phyloP scores from a whole-genome alignment of 148 eudicot genomes.

The Silene uniflora region DNA sequence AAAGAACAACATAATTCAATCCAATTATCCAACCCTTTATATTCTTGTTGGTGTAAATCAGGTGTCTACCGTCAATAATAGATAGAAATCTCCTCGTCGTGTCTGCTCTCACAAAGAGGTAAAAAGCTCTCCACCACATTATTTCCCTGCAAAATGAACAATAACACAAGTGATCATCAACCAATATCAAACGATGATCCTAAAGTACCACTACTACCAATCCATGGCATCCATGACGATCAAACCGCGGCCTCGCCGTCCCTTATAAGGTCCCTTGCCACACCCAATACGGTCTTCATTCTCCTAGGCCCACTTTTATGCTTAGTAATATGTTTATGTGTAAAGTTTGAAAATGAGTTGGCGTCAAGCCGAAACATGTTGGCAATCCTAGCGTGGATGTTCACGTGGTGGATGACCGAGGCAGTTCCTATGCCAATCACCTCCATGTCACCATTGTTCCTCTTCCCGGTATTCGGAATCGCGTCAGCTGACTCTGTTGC shows the following conservation, averaged over 20 bases:
- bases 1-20: background rate
- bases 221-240: constrained; percentile 12
- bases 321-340: constrained; percentile 40
- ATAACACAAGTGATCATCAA: background rate
- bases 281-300: constrained; percentile 49
- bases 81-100: no score
- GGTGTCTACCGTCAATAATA: no score
- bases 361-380: constrained; percentile 58
- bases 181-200: constrained; percentile 21
- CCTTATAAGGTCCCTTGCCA: constrained; percentile 42
- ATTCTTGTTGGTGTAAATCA: background rate
- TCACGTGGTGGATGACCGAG: constrained; percentile 90
- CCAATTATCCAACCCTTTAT: no score
- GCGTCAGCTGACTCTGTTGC: constrained; percentile 68
- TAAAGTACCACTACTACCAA: constrained; percentile 56
- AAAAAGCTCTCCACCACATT: no score
- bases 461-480: constrained; percentile 81
- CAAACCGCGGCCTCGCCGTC: constrained; percentile 32
- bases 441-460: constrained; percentile 88
- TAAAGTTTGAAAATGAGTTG: constrained; percentile 37
- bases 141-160: constrained; percentile 6
- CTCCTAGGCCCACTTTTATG: constrained; percentile 69
- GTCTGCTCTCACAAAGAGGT: no score
- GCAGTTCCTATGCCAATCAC: constrained; percentile 97
- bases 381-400: constrained; percentile 68